Conservation (phyloP, 2,329 filamentous ascomycete species). For the Escovopsis sp. region DNA sequence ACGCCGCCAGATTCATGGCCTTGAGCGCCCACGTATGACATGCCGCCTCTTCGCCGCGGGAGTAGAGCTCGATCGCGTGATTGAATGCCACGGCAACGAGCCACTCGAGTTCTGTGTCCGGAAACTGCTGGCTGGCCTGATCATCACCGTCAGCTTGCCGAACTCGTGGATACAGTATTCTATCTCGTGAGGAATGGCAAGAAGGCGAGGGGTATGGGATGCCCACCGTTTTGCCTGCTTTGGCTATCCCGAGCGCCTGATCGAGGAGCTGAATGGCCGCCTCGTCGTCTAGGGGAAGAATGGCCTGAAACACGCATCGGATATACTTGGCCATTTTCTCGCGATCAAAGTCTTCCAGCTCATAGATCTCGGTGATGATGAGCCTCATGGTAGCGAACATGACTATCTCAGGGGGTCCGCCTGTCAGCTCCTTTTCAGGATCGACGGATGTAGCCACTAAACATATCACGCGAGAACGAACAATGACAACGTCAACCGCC, state of each 20-base stretch:
- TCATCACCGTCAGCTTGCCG: not conserved
- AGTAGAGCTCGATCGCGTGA: slow-evolving; percentile 52
- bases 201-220: slow-evolving; percentile 5
- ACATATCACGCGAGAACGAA: not conserved
- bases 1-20: slow-evolving; percentile 46
- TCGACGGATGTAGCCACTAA: no score
- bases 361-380: slow-evolving; percentile 55
- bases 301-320: slow-evolving; percentile 58
- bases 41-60: slow-evolving; percentile 34
- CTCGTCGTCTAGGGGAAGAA: slow-evolving; percentile 40
- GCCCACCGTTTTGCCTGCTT: slow-evolving; percentile 21
- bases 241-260: slow-evolving; percentile 43
- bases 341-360: slow-evolving; percentile 38
- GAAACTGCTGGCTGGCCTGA: slow-evolving; percentile 37
- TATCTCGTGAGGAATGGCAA: not conserved
- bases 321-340: slow-evolving; percentile 59
- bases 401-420: slow-evolving; percentile 19
- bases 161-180: not conserved
- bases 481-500: not conserved
- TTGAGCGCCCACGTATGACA: slow-evolving; percentile 48
- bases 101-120: slow-evolving; percentile 58
- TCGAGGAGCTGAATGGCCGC: slow-evolving; percentile 46
- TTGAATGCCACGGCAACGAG: slow-evolving; percentile 58
- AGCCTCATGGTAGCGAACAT: slow-evolving; percentile 42
- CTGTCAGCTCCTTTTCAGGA: no score